Percentiles rank a stretch among this genome's conserved stretches.
These are phyloP conservation scores for Bryoerythrophyllum caledonicum DNA, from an alignment of 225 moss, liverwort and hornwort genomes.

Conservation along the genomic window DNA sequence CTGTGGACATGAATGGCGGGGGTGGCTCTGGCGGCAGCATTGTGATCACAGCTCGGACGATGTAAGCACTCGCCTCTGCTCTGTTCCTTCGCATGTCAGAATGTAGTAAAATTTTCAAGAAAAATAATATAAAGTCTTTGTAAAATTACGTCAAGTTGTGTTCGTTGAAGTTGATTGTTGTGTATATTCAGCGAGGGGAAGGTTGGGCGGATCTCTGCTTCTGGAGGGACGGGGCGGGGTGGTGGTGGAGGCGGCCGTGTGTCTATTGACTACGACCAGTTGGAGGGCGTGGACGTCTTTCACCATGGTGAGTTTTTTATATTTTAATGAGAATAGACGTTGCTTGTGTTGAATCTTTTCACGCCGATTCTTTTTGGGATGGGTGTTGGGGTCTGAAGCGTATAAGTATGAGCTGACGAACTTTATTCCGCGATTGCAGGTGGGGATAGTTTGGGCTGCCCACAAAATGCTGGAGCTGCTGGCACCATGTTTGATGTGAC, in stretches of 20 bases:
- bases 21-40: conserved; percentile 93
- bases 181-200: conserved; percentile 50
- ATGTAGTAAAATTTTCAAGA: neutral
- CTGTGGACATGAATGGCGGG: conserved; percentile 67
- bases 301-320: conserved; percentile 50
- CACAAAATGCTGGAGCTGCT: conserved; percentile 82
- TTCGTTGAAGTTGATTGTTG: conserved; percentile 1
- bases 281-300: conserved; percentile 50
- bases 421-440: conserved; percentile 41
- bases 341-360: neutral
- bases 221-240: conserved; percentile 79
- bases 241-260: conserved; percentile 92
- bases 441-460: conserved; percentile 78
- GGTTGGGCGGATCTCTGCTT: conserved; percentile 56
- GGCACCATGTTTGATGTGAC: conserved; percentile 73
- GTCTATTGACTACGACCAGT: conserved; percentile 40
- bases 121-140: too few species aligned
- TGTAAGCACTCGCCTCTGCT: conserved; percentile 43
- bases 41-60: conserved; percentile 45
- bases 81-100: neutral
- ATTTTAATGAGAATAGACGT: neutral
- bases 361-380: neutral
- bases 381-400: neutral
- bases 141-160: neutral
- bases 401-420: neutral